Base-by-base conservation (phyloP, 352 stramenopile genomes). In the Thraustochytrium sp. region DNA sequence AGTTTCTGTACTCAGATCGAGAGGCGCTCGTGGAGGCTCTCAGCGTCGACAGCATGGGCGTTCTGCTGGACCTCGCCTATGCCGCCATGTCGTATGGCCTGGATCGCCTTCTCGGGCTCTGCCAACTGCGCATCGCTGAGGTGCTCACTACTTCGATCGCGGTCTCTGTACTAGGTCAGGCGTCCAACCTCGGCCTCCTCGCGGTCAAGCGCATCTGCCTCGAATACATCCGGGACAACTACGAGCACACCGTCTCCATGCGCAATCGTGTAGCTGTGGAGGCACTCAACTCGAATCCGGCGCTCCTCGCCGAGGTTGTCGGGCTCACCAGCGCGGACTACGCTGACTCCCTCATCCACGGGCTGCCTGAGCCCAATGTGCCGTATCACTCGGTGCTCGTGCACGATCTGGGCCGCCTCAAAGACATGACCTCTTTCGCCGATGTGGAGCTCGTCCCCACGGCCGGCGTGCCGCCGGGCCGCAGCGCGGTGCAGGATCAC, bases 1-100 rank as follows among this genome's bases (percentile, higher is more conserved):
- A 75, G 37, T 75, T 75, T 26, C 37, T 75, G 23, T 75, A 75
- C 62, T 54, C 62, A 4, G 62, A 54, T n/a, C 36, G 40, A 8
- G 62, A 51, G 23, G 62, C 21, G 2, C 62, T 75, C 11, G 44
- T 54, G 5, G 44, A 75, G n/a, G 36, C 23, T 18, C 34, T 75
- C n/a, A 26, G n/a, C 38, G 62, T 37, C 8, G 37, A 75, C 26
- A 36, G 53, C 21, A 31, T 72, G 59, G 59, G 59, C 36, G 46
- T 72, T 29, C 26, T 54, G 1, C 62, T 75, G 11, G 62, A 75
- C 37, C 37, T 75, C 62, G 62, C 62, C 18, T 75, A 54, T 13
- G 62, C 62, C 9, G 62, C 62, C 23, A 29, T 31, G n/a, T 54
- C 36, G 13, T 75, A 54, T 53, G 36, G 37, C 9, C 38, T 75